Evolutionary conservation across 2,329 filamentous ascomycete species (phyloP), one percentile per base, ranked within the genome.

Genomic region (Diplodia mutila): DNA sequence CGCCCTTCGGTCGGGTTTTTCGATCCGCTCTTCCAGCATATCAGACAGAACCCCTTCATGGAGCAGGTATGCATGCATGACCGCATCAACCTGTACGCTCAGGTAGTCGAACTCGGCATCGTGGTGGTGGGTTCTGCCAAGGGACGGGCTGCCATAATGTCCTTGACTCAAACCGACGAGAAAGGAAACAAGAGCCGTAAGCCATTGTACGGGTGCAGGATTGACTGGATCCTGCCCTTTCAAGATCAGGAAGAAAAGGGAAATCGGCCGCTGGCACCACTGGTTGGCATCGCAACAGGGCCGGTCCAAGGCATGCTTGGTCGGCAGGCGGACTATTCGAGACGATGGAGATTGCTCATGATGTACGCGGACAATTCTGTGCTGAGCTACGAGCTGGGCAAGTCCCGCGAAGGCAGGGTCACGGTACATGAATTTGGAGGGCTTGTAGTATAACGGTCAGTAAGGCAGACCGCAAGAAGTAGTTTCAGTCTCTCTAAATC

Each of bases 321-420:
- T 2, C 65, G 46, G 18, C 48, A 46, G 69, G 37, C 65, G 54
- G 16, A 73, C 72, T 53, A 71, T 67, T 72, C 65, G 6, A 71
- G 82, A 70, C 82, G 86, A 67, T 93, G 89, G 84, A 81, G 90
- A 68, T 71, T 94, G 67, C 85, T 94, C 75, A 78, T 94, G 77
- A 88, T 91, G 75, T 94, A 90, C 75, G 84, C 85, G 68, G 88
- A 93, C 76, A 88, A 91, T 72, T 85, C 86, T 1, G 85, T 94
- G 32, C 74, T 92, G 70, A 89, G 85, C 68, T 94, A 93, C 79
- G 89, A 92, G 76, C 77, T 93, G n/a, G 72, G 73, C 25, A 79
- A 75, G 65, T 23, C 39, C 2, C 32, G 54, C 4, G 65, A 67
- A 6, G 54, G 48, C 9, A 16, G 32, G 8, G 46, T 53, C 8